Percentiles rank a stretch among this genome's conserved stretches.
phyloP scores from a whole-genome alignment of 768 basidiomycete genomes.

The Collybia mongolica region DNA sequence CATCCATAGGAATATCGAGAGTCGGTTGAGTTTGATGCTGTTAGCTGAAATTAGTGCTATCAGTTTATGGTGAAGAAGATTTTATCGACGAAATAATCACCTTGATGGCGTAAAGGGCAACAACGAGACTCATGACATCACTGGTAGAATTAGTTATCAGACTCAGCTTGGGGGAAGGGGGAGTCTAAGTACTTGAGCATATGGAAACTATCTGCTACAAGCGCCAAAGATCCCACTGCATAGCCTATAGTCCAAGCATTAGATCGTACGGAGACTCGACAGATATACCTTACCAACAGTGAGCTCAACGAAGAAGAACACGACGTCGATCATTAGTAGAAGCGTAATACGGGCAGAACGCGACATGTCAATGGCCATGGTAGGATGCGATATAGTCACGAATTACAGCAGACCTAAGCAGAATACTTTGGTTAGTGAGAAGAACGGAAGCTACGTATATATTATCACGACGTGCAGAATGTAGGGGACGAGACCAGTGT shows the following conservation, averaged over 20 bases:
- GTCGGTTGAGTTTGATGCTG: constrained; percentile 54
- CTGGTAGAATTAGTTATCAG: constrained; percentile 37
- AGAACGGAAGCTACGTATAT: too few species aligned
- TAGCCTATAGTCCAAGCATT: constrained; percentile 55
- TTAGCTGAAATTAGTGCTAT: constrained; percentile 45
- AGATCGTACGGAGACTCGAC: constrained; percentile 5
- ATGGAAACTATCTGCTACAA: constrained; percentile 97
- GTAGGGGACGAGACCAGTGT: too few species aligned
- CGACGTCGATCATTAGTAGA: constrained; percentile 78
- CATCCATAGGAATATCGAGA: constrained; percentile 96
- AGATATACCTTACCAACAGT: constrained; percentile 55
- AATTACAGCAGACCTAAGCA: too few species aligned
- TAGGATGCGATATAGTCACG: background rate
- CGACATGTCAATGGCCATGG: constrained; percentile 50
- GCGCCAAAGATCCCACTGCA: constrained; percentile 92
- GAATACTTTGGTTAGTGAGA: too few species aligned
- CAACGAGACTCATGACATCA: constrained; percentile 93
- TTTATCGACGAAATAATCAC: constrained; percentile 27
- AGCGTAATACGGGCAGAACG: constrained; percentile 74
- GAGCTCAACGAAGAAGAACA: constrained; percentile 88
- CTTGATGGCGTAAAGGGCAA: constrained; percentile 95
- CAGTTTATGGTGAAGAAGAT: constrained; percentile 3
- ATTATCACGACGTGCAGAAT: too few species aligned
- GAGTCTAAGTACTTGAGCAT: constrained; percentile 84
- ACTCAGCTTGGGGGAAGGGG: background rate